Evolutionary conservation across 2,329 filamentous ascomycete genomes (phyloP).

Genomic region (Purpureocillium lavendulum): DNA sequence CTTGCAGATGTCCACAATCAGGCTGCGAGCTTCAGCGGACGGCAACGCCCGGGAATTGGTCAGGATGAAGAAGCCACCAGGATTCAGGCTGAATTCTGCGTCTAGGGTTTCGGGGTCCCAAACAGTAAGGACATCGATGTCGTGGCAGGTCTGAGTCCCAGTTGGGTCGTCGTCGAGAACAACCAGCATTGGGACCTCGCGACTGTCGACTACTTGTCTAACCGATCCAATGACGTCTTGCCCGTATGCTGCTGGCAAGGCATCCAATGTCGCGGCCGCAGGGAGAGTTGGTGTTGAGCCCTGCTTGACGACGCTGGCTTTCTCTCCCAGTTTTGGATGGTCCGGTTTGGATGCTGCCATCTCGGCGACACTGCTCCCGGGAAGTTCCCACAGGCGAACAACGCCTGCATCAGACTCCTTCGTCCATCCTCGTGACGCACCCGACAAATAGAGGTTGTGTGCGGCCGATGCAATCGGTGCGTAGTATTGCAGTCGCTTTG

Average conservation of each 20-base stretch:
- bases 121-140: conserved; percentile 44
- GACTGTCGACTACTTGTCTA: conserved; percentile 8
- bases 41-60: conserved; percentile 49
- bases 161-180: conserved; percentile 49
- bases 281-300: conserved; percentile 6
- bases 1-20: conserved; percentile 39
- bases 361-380: conserved; percentile 12
- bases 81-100: conserved; percentile 30
- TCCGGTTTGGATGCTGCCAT: not conserved
- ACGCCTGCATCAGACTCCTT: conserved; percentile 26
- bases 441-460: conserved; percentile 22
- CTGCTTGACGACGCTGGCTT: not conserved
- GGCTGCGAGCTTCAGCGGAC: conserved; percentile 30
- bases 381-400: conserved; percentile 28
- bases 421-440: conserved; percentile 20
- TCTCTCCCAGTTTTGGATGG: not conserved
- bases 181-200: conserved; percentile 24
- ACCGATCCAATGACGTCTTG: conserved; percentile 13
- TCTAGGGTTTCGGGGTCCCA: conserved; percentile 39
- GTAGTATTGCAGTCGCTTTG: conserved; percentile 16
- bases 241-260: conserved; percentile 13
- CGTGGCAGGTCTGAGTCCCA: conserved; percentile 51
- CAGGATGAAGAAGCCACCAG: conserved; percentile 47
- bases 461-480: conserved; percentile 20
- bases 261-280: conserved; percentile 12